Percentiles rank a stretch among this genome's conserved stretches.
phyloP scores from a whole-genome alignment of 768 basidiomycete genomes.

The Panaeolus papilionaceus region DNA sequence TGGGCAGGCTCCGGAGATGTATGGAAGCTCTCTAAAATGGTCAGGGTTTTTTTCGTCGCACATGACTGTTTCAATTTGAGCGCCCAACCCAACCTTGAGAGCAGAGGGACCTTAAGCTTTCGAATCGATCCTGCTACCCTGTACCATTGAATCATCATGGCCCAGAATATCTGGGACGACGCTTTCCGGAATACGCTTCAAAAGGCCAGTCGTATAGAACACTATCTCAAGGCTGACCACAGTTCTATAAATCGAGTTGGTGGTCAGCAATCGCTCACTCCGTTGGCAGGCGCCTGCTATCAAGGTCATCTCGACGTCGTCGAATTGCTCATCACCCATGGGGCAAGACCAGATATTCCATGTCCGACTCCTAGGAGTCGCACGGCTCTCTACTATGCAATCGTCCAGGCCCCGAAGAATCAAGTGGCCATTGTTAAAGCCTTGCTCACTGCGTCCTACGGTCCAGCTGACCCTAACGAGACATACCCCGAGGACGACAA shows the following conservation, averaged over 20 bases:
- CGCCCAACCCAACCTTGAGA: too few relatives aligned
- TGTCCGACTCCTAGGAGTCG: constrained; percentile 15
- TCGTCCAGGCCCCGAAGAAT: background rate
- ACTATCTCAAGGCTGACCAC: constrained; percentile 23
- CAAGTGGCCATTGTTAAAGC: background rate
- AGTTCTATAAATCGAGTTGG: constrained; percentile 24
- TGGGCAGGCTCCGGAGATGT: too few relatives aligned
- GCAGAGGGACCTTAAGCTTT: background rate
- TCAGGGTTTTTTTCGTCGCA: too few relatives aligned
- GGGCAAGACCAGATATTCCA: constrained; percentile 14
- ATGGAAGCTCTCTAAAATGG: too few relatives aligned
- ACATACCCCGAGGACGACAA: constrained; percentile 17
- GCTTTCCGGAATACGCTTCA: background rate
- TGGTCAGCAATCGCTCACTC: constrained; percentile 25
- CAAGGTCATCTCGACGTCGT: constrained; percentile 31
- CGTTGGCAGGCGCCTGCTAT: constrained; percentile 30
- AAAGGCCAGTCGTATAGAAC: constrained; percentile 15
- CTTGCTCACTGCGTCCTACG: background rate
- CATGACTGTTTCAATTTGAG: too few relatives aligned
- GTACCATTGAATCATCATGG: background rate
- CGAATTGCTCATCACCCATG: constrained; percentile 25
- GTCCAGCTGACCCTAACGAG: constrained; percentile 1
- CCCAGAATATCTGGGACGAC: constrained; percentile 5
- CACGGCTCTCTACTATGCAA: constrained; percentile 17
- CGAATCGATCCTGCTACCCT: background rate